These are phyloP conservation scores for Gardenia jasminoides DNA, from an alignment of 257 asterid genomes.

Conservation along the genomic window DNA sequence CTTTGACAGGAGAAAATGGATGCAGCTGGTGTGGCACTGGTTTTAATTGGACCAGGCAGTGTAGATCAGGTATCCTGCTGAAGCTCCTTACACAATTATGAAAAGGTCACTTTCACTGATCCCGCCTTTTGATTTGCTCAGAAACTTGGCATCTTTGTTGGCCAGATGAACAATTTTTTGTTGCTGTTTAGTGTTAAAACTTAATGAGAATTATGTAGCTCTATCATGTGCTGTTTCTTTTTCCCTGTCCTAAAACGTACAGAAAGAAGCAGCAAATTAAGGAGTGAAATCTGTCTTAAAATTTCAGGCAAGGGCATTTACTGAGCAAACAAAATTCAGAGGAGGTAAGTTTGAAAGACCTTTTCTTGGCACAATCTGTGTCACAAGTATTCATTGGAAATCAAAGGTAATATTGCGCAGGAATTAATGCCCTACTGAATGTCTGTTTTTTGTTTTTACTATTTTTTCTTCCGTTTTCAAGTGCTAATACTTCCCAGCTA, in stretches of 20 bases:
- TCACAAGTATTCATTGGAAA: not conserved
- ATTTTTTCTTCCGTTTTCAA: not conserved
- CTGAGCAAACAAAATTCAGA: conserved; percentile 77
- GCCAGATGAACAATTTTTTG: not conserved
- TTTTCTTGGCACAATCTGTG: conserved; percentile 2
- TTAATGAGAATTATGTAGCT: not conserved
- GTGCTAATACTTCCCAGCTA: not conserved
- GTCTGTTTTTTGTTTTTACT: not conserved
- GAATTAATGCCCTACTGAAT: not conserved
- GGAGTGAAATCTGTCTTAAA: conserved; percentile 10
- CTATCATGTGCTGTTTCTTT: conserved; percentile 1
- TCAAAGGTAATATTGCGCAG: not conserved
- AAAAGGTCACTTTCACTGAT: not conserved
- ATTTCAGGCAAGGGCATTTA: conserved; percentile 76
- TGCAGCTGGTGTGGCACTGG: conserved; percentile 85
- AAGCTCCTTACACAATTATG: conserved; percentile 1
- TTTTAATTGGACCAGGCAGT: conserved; percentile 93
- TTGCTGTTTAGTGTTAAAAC: not conserved
- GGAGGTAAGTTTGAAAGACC: conserved; percentile 63
- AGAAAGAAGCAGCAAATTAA: not conserved
- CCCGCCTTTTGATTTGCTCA: not conserved
- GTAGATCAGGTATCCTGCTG: conserved; percentile 70
- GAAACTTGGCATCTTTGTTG: not conserved
- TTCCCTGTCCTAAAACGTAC: not conserved
- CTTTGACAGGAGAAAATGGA: conserved; percentile 80